These are phyloP conservation scores for Leccinum arenicola DNA, from an alignment of 768 basidiomycete genomes.

Conservation along the genomic window DNA sequence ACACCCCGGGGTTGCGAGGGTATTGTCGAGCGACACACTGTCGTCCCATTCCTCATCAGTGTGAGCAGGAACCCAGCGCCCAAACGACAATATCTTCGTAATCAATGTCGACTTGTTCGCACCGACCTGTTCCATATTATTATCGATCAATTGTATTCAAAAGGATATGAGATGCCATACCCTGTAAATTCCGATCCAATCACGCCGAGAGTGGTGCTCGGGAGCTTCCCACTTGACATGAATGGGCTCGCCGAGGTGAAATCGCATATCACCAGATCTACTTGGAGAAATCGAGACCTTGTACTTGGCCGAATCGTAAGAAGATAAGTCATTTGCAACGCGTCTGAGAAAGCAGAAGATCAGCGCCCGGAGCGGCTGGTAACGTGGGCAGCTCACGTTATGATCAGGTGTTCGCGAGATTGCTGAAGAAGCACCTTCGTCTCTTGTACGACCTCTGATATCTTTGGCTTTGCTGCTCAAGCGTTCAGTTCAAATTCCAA, in stretches of 20 bases:
- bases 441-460: conserved; percentile 89
- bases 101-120: conserved; percentile 82
- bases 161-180: conserved; percentile 36
- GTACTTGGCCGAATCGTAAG: conserved; percentile 81
- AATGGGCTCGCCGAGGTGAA: conserved; percentile 91
- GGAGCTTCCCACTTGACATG: conserved; percentile 86
- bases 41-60: conserved; percentile 89
- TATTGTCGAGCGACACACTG: conserved; percentile 59
- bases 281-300: conserved; percentile 57
- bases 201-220: conserved; percentile 77
- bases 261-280: conserved; percentile 52
- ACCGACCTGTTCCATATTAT: conserved; percentile 56
- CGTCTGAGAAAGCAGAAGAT: conserved; percentile 44
- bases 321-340: conserved; percentile 76
- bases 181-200: conserved; percentile 95
- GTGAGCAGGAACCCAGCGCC: conserved; percentile 91
- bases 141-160: neutral
- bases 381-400: conserved; percentile 61
- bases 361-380: neutral
- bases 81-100: conserved; percentile 81
- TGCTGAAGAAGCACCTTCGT: conserved; percentile 90
- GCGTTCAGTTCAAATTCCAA: conserved; percentile 5
- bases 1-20: conserved; percentile 33
- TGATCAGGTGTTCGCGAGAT: conserved; percentile 85
- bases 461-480: conserved; percentile 71